These are phyloP conservation scores for Dentipellis fragilis DNA, from an alignment of 768 basidiomycete species.

Conservation along the genomic window DNA sequence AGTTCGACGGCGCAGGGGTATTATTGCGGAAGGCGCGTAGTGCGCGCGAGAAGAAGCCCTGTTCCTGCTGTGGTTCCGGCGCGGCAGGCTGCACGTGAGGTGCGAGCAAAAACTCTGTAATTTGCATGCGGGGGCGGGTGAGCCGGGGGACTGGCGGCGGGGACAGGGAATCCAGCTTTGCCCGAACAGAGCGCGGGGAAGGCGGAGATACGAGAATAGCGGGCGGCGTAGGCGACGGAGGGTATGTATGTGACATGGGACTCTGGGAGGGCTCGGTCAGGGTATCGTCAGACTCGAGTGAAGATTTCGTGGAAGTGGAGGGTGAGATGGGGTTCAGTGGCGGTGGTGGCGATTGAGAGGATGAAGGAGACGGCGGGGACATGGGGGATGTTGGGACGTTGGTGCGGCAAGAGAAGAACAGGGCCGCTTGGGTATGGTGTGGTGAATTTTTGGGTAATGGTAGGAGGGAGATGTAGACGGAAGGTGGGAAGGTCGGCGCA, in stretches of 20 bases:
- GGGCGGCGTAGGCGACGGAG: conserved; percentile 23
- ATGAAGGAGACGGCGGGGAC: not conserved
- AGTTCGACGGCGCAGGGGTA: conserved; percentile 7
- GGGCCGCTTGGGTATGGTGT: conserved; percentile 22
- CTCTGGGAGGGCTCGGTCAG: conserved; percentile 16
- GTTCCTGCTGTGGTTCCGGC: conserved; percentile 6
- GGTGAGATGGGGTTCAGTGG: not conserved
- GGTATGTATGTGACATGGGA: conserved; percentile 25
- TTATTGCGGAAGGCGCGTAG: conserved; percentile 16
- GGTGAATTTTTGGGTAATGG: conserved; percentile 23
- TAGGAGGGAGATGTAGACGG: conserved; percentile 24
- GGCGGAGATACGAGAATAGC: conserved; percentile 18
- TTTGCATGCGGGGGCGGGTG: not conserved
- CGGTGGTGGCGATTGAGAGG: not conserved
- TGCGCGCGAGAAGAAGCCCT: conserved; percentile 19
- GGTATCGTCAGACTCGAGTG: conserved; percentile 21
- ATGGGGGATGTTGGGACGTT: conserved; percentile 8
- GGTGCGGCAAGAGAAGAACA: conserved; percentile 27
- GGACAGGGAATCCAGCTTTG: conserved; percentile 20
- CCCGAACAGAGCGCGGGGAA: conserved; percentile 20
- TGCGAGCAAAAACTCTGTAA: conserved; percentile 24
- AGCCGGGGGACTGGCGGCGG: not conserved
- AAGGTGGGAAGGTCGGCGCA: conserved; percentile 58
- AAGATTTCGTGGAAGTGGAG: conserved; percentile 5
- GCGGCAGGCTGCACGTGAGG: conserved; percentile 19